These are phyloP conservation scores for Neurospora terricola DNA, from an alignment of 495 filamentous ascomycete genomes.

Conservation along the genomic window DNA sequence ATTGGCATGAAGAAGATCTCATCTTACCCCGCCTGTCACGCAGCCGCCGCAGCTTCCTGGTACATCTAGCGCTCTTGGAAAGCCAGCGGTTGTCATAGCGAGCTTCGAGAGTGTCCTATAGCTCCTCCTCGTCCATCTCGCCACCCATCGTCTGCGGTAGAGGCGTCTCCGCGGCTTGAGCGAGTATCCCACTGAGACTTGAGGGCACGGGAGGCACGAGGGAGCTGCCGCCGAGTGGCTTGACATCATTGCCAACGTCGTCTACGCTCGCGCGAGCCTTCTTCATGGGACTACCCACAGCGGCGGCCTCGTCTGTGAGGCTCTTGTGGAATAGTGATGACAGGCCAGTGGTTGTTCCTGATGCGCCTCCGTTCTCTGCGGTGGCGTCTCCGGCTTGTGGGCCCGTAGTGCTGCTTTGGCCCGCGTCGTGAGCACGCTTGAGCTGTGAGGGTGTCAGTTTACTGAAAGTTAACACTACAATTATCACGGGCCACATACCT, in stretches of 20 bases:
- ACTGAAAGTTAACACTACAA: neutral
- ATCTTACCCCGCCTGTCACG: neutral
- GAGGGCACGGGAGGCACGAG: neutral
- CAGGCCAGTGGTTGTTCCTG: conserved; percentile 13
- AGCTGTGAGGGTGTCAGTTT: conserved; percentile 45
- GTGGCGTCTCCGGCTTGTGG: conserved; percentile 22
- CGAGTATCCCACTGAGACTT: neutral
- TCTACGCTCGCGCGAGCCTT: conserved; percentile 64
- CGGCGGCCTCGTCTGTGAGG: conserved; percentile 30
- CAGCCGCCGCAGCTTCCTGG: neutral
- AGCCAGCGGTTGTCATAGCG: neutral
- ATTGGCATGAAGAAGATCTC: neutral
- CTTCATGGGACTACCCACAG: conserved; percentile 73
- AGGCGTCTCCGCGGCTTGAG: neutral
- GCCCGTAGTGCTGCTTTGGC: conserved; percentile 48
- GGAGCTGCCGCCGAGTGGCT: neutral
- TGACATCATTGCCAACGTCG: conserved; percentile 9
- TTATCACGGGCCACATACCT: conserved; percentile 47
- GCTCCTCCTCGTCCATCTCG: neutral
- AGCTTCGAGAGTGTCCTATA: neutral
- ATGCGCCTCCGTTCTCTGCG: conserved; percentile 27
- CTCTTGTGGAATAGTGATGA: conserved; percentile 26
- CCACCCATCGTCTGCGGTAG: neutral
- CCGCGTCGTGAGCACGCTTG: conserved; percentile 88
- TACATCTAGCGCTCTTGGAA: neutral